phyloP scores from a whole-genome alignment of 805 yeast species.

The Candida quercuum region DNA sequence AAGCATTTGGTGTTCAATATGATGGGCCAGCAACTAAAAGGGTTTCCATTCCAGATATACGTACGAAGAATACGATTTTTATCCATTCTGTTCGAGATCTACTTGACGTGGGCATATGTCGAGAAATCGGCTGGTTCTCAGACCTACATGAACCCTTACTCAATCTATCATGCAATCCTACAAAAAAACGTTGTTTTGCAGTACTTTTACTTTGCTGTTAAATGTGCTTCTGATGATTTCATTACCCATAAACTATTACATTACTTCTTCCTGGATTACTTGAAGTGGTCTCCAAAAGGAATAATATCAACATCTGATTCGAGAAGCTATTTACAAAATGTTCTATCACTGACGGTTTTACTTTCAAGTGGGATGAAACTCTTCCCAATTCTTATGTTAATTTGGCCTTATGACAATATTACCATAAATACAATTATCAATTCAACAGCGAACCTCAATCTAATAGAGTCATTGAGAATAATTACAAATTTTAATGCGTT shows the following conservation, averaged over 20 bases:
- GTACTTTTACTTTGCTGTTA: conserved; percentile 49
- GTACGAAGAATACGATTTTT: conserved; percentile 51
- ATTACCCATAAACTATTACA: conserved; percentile 35
- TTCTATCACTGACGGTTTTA: conserved; percentile 61
- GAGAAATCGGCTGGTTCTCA: conserved; percentile 46
- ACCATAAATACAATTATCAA: conserved; percentile 56
- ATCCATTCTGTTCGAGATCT: conserved; percentile 77
- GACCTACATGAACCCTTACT: conserved; percentile 11
- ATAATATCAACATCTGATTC: conserved; percentile 7
- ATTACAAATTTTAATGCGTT: conserved; percentile 27
- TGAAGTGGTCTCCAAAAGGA: conserved; percentile 24
- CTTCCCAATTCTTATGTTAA: conserved; percentile 87
- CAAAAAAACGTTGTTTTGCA: conserved; percentile 38
- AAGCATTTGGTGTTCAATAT: conserved; percentile 81
- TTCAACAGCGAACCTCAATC: conserved; percentile 53
- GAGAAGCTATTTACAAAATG: conserved; percentile 27
- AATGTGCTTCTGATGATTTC: conserved; percentile 43
- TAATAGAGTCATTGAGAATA: conserved; percentile 58
- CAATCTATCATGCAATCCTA: conserved; percentile 29
- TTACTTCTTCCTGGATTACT: conserved; percentile 17
- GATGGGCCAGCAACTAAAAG: conserved; percentile 21
- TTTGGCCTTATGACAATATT: conserved; percentile 94
- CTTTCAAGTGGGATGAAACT: conserved; percentile 76
- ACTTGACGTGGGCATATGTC: conserved; percentile 86
- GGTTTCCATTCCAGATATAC: conserved; percentile 5